These are phyloP conservation scores for Pleurotus giganteus DNA, from an alignment of 768 basidiomycete species.

Conservation along the genomic window DNA sequence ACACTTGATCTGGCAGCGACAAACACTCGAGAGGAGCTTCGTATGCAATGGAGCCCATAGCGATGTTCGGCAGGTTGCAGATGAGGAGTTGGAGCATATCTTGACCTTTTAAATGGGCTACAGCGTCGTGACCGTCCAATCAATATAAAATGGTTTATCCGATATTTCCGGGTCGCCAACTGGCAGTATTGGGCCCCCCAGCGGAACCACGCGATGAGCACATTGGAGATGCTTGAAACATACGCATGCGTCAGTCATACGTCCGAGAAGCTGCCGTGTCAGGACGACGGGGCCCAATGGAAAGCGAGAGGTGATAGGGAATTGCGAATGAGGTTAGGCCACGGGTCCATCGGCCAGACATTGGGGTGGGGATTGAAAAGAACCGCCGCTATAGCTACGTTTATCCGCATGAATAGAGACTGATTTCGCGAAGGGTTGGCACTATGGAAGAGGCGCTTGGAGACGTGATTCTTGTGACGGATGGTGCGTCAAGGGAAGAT, in stretches of 20 bases:
- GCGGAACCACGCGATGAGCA: not conserved
- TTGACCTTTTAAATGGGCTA: slow-evolving; percentile 12
- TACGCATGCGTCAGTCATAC: not conserved
- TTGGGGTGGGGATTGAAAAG: slow-evolving; percentile 1
- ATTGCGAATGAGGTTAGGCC: slow-evolving; percentile 4
- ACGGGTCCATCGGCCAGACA: not conserved
- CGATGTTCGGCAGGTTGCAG: slow-evolving; percentile 57
- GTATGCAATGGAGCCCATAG: slow-evolving; percentile 64
- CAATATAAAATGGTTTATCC: slow-evolving; percentile 1
- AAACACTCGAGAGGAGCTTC: slow-evolving; percentile 31
- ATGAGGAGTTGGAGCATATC: not conserved
- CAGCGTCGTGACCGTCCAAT: not conserved
- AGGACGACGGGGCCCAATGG: not conserved
- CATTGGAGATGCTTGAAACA: slow-evolving; percentile 1
- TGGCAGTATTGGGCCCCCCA: not conserved
- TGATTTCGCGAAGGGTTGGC: not conserved
- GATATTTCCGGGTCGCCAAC: not conserved
- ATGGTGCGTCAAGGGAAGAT: not conserved
- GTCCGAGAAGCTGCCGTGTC: slow-evolving; percentile 3
- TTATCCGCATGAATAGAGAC: not conserved
- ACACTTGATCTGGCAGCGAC: slow-evolving; percentile 36
- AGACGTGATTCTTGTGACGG: not conserved
- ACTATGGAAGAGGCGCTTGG: not conserved
- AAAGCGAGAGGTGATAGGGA: not conserved
- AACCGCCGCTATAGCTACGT: slow-evolving; percentile 8